Base-by-base conservation (phyloP, 1,284 basidiomycete species). In the Baeospora myosura region DNA sequence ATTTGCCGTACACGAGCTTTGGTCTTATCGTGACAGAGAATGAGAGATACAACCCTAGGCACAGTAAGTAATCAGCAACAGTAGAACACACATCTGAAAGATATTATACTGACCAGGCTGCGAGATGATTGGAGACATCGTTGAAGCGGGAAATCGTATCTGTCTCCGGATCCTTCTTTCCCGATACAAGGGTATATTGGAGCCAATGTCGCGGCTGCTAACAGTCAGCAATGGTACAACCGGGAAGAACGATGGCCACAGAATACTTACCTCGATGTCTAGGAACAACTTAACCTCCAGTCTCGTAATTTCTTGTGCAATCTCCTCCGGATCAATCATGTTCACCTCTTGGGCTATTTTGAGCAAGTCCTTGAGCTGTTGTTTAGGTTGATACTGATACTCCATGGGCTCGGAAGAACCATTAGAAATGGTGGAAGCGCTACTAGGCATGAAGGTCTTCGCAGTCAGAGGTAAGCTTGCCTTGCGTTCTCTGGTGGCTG, bases 131-230 rank as follows among this genome's bases (percentile, higher is more conserved):
- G 26, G 83, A 84, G 45, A 85, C 65, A 11, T 69, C 64, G 48
- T 81, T 84, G 56, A 85, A 86, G 17, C 71, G 67, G 11, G 74
- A 71, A 44, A 89, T 85, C 5, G 80, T 68, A 52, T 87, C 79
- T 7, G 59, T 67, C 46, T 74, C 71, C 3, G 69, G 66, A 48
- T 80, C 73, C 54, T 81, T 84, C 55, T 75, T 77, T 34, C 77
- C 77, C 17, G 76, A 72, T 24, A 74, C 69, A 46, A 88, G 74
- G 7, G 82, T 81, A 55, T 80, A 83, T 43, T 78, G 71, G 18
- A 89, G 67, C 87, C 86, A 89, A 55, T 89, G 76, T 40, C 86
- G 75, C 28, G 86, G 84, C 86, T 89, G n/a, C n/a, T n/a, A n/a
- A n/a, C n/a, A n/a, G n/a, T 16, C 18, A 17, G 8, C 4, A 34